These are phyloP conservation scores for Lagenidium giganteum DNA, from an alignment of 352 stramenopile genomes.

Conservation along the genomic window DNA sequence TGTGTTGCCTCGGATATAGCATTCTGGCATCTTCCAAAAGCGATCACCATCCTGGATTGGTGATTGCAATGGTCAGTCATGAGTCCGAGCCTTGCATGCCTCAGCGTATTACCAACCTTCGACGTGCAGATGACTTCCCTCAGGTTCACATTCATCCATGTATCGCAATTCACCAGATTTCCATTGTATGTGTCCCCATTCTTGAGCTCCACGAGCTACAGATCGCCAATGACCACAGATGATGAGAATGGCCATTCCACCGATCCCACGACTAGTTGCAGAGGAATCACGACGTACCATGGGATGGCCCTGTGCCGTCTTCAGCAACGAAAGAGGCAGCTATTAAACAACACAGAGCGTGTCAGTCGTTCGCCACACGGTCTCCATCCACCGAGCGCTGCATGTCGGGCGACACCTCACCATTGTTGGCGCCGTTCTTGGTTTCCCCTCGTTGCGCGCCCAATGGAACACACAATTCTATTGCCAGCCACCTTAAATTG, in stretches of 20 bases:
- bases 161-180: slow-evolving; percentile 95
- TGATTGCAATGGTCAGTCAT: no score
- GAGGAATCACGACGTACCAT: slow-evolving; percentile 56
- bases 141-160: slow-evolving; percentile 99
- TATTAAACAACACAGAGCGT: slow-evolving; percentile 17
- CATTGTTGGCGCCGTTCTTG: no score
- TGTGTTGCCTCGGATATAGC: slow-evolving; percentile 97
- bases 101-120: slow-evolving; percentile 46
- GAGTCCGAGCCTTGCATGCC: no score
- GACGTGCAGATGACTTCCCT: slow-evolving; percentile 98
- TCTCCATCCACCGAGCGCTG: not conserved
- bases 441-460: no score
- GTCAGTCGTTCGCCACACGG: not conserved
- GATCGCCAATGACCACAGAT: no score
- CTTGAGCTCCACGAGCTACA: slow-evolving; percentile 97
- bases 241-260: not conserved
- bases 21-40: slow-evolving; percentile 98
- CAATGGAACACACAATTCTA: no score
- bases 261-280: not conserved
- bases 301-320: slow-evolving; percentile 92
- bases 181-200: slow-evolving; percentile 99
- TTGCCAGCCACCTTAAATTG: no score
- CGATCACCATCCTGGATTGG: slow-evolving; percentile 88
- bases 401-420: no score
- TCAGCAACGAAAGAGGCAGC: slow-evolving; percentile 95